Percentiles rank a stretch among this genome's conserved stretches.
Evolutionary conservation across 345 rosid genomes (phyloP).

Genomic region (Sonneratia alba): DNA sequence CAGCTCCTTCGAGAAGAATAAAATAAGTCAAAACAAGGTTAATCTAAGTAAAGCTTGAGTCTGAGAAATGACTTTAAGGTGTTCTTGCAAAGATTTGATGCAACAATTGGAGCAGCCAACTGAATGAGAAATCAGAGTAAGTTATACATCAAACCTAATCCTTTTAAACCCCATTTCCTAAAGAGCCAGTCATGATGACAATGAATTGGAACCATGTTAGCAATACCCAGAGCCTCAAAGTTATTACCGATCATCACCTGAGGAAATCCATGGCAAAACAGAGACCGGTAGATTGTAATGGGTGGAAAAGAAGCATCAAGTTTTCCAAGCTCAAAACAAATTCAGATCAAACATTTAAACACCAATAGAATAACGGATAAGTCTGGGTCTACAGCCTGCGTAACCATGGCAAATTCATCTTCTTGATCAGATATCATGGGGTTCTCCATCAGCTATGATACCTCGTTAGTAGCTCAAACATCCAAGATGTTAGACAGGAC

Average conservation of each 20-base stretch:
- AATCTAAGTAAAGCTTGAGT: conserved; percentile 48
- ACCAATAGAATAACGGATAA: background rate
- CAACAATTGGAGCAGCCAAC: conserved; percentile 97
- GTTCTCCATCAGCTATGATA: too few relatives aligned
- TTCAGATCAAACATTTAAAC: background rate
- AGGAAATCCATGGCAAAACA: background rate
- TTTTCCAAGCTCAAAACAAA: background rate
- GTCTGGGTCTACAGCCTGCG: too few relatives aligned
- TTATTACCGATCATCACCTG: background rate
- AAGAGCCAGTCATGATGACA: too few relatives aligned
- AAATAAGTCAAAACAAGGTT: background rate
- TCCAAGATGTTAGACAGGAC: too few relatives aligned
- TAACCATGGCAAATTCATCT: too few relatives aligned
- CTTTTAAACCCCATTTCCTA: too few relatives aligned
- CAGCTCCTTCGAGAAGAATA: background rate
- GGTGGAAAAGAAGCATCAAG: background rate
- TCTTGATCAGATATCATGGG: too few relatives aligned
- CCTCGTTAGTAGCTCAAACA: too few relatives aligned
- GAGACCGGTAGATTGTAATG: background rate
- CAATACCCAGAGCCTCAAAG: too few relatives aligned
- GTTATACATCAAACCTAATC: background rate
- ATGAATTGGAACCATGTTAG: too few relatives aligned
- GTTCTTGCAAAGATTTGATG: conserved; percentile 92
- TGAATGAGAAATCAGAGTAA: conserved; percentile 18
- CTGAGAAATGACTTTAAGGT: conserved; percentile 87